Conservation (phyloP, 805 yeast genomes). For the Cyberlindnera misumaiensis region DNA sequence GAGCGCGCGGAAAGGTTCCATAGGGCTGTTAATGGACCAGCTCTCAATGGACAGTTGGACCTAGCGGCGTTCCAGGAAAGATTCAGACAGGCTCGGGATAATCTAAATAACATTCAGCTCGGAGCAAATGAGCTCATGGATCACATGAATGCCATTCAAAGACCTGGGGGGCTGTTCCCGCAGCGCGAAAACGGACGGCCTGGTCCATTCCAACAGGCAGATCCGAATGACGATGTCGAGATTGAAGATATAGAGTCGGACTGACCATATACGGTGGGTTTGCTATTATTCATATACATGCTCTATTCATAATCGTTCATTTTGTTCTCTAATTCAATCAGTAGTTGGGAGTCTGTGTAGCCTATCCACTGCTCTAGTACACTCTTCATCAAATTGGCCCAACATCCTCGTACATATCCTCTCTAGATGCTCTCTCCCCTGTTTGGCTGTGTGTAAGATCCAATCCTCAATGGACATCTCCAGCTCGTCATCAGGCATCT, state of each 20-base stretch:
- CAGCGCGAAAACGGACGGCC: too few relatives aligned
- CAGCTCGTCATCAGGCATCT: conserved; percentile 65
- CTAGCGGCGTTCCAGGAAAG: too few relatives aligned
- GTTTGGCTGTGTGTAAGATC: conserved; percentile 50
- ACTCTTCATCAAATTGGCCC: conserved; percentile 39
- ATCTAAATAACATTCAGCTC: neutral
- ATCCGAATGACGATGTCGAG: too few relatives aligned
- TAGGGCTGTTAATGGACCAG: too few relatives aligned
- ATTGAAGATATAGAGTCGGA: too few relatives aligned
- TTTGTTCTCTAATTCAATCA: neutral
- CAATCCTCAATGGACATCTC: conserved; percentile 67
- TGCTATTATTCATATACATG: neutral
- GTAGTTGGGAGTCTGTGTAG: neutral
- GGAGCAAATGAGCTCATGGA: too few relatives aligned
- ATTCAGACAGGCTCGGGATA: neutral
- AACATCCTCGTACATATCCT: conserved; percentile 43
- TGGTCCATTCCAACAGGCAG: too few relatives aligned
- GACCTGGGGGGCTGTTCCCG: too few relatives aligned
- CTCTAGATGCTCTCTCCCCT: conserved; percentile 42
- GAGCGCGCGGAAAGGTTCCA: neutral
- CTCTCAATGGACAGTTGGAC: too few relatives aligned
- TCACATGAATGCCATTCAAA: too few relatives aligned
- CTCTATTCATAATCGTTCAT: neutral
- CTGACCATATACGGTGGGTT: neutral
- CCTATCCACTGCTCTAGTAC: conserved; percentile 40